These are phyloP conservation scores for Viridothelium virens DNA, from an alignment of 495 filamentous ascomycete species.

Conservation along the genomic window DNA sequence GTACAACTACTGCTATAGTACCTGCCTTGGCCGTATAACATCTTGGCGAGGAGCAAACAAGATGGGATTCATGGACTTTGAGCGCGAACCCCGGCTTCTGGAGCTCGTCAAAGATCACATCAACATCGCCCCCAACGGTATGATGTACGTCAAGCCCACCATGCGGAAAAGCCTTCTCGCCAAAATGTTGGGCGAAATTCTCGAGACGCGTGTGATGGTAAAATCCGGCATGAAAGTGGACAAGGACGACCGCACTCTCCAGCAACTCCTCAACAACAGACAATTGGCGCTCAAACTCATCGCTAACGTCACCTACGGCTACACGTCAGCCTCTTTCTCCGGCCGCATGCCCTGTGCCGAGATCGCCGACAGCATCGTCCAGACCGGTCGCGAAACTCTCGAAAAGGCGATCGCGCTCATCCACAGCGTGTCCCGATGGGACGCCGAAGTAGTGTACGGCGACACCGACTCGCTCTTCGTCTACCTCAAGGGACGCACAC, in stretches of 20 bases:
- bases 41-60: slow-evolving; percentile 87
- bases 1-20: slow-evolving; percentile 99
- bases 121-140: slow-evolving; percentile 92
- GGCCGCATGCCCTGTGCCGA: slow-evolving; percentile 96
- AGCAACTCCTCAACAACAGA: slow-evolving; percentile 84
- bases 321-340: slow-evolving; percentile 91
- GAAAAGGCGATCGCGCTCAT: slow-evolving; percentile 92
- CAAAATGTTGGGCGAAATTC: slow-evolving; percentile 92
- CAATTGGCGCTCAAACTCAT: slow-evolving; percentile 95
- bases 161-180: slow-evolving; percentile 86
- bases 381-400: slow-evolving; percentile 86
- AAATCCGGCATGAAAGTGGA: slow-evolving; percentile 95
- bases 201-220: slow-evolving; percentile 96
- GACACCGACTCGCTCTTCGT: slow-evolving; percentile 98
- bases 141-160: slow-evolving; percentile 83
- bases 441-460: slow-evolving; percentile 93
- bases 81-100: slow-evolving; percentile 63
- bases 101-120: slow-evolving; percentile 76
- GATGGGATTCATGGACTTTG: slow-evolving; percentile 85
- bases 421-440: slow-evolving; percentile 78
- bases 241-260: slow-evolving; percentile 79
- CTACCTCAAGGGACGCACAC: slow-evolving; percentile 76
- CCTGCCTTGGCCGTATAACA: slow-evolving; percentile 77
- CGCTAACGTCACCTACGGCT: slow-evolving; percentile 97
- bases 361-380: slow-evolving; percentile 96